Base-by-base conservation (phyloP, 352 stramenopile species). In the Pythium brachiatum region DNA sequence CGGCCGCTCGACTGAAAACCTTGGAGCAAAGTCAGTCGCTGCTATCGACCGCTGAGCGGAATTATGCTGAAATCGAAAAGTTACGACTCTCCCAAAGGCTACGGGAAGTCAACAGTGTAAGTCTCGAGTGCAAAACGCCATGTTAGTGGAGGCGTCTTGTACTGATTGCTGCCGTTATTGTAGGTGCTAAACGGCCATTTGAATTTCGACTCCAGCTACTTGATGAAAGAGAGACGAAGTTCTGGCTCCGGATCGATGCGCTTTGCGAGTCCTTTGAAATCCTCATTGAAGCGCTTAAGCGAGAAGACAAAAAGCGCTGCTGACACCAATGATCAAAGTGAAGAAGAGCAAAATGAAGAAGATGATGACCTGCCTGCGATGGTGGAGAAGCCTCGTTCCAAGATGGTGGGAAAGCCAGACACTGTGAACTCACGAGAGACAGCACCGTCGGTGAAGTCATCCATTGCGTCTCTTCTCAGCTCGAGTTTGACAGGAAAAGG, bases 81-180 rank as follows among this genome's bases (percentile, higher is more conserved):
- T 69, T 89, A 3, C 65, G 69, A 4, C 68, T 90, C 44, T 86
- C 82, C 3, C 82, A 90, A 52, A 75, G 75, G 29, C 75, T 92
- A 23, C 80, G 76, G 2, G 77, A 92, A 72, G 74, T 90, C 29
- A 89, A 92, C 53, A 79, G 79, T 60, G 80, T 90, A 73, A 54
- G 76, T 62, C 20, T 0, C n/a, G 12, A 13, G 27, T 26, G 20
- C 7, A 53, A 16, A 53, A 16, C 7, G 20, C 31, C 2, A 20
- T n/a, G 11, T 23, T 13, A n/a, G 32, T 53, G n/a, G 27, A 50
- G 4, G 5, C 25, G 18, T 27, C 1, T 41, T 13, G 7, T 7
- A 12, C 21, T 58, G 26, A 7, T 38, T 39, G 16, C 16, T 12
- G 23, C 46, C 21, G 41, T 41, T 48, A 1, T 55, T 11, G 15